Percentiles rank a stretch among this genome's conserved stretches.
phyloP scores from a whole-genome alignment of 108 stramenopile species.

The Pseudonitzschia pungens region DNA sequence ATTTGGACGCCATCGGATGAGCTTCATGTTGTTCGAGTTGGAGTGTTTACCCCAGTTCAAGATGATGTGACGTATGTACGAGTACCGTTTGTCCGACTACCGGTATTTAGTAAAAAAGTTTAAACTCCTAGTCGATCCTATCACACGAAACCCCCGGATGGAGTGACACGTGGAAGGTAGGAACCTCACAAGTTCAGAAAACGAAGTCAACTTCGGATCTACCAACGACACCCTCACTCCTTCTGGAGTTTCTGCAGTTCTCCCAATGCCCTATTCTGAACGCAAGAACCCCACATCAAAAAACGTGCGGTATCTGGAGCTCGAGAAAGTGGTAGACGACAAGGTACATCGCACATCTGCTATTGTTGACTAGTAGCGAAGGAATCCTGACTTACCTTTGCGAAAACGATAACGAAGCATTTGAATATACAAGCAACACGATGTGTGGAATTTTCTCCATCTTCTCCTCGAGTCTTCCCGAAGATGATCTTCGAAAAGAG shows the following conservation, averaged over 20 bases:
- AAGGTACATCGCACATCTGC: background rate
- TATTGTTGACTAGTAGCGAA: background rate
- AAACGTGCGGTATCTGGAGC: too few species aligned
- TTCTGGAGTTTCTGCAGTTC: constrained; percentile 1
- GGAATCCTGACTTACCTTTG: background rate
- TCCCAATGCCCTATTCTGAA: background rate
- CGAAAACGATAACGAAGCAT: background rate
- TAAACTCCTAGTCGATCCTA: background rate
- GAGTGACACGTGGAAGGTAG: constrained; percentile 7
- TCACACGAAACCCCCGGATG: background rate
- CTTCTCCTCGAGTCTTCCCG: constrained; percentile 86
- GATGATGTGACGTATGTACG: background rate
- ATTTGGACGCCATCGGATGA: too few species aligned
- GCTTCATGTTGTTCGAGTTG: too few species aligned
- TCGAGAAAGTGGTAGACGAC: background rate
- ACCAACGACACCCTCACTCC: background rate
- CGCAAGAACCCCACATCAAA: background rate
- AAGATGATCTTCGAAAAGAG: constrained; percentile 82
- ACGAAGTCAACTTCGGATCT: background rate
- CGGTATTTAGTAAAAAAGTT: background rate
- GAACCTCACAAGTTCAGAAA: background rate
- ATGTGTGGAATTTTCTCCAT: constrained; percentile 99
- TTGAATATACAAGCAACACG: constrained; percentile 11
- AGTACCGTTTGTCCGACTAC: too few species aligned
- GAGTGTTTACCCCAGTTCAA: too few species aligned